phyloP scores from a whole-genome alignment of 495 filamentous ascomycete genomes.

The Aspergillus leporis region DNA sequence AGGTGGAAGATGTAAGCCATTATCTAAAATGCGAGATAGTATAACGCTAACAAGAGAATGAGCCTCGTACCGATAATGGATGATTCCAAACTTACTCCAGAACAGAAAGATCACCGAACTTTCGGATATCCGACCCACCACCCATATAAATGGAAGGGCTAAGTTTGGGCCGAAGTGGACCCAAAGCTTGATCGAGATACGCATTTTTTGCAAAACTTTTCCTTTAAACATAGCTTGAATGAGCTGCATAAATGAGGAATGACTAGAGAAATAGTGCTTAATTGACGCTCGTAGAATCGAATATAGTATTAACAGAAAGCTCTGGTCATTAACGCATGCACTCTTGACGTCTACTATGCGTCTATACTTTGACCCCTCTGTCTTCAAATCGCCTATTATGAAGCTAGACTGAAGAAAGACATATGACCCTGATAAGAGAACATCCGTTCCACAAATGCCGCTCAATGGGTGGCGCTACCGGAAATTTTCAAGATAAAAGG shows the following conservation, averaged over 20 bases:
- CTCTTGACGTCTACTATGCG: background rate
- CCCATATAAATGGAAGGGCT: background rate
- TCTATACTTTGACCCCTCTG: background rate
- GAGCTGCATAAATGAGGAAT: background rate
- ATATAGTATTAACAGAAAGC: background rate
- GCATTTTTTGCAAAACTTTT: slow-evolving; percentile 5
- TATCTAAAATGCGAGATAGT: background rate
- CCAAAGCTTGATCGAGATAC: slow-evolving; percentile 15
- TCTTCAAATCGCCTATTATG: background rate
- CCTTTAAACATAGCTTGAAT: background rate
- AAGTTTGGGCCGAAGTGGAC: slow-evolving; percentile 15
- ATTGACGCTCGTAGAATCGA: background rate
- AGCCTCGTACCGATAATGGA: background rate
- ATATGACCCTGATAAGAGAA: slow-evolving; percentile 3
- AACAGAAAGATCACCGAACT: background rate
- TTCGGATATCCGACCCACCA: slow-evolving; percentile 9
- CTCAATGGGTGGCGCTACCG: background rate
- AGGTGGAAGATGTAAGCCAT: too few species aligned
- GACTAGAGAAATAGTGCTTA: background rate
- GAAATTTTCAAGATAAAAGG: background rate
- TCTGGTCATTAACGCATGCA: background rate
- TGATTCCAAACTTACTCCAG: background rate
- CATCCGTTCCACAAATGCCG: background rate
- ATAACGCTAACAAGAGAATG: background rate
- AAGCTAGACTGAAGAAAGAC: background rate